Evolutionary conservation across 257 asterid species (phyloP), one percentile per base, ranked within the genome.

Genomic region (Lantana camara): DNA sequence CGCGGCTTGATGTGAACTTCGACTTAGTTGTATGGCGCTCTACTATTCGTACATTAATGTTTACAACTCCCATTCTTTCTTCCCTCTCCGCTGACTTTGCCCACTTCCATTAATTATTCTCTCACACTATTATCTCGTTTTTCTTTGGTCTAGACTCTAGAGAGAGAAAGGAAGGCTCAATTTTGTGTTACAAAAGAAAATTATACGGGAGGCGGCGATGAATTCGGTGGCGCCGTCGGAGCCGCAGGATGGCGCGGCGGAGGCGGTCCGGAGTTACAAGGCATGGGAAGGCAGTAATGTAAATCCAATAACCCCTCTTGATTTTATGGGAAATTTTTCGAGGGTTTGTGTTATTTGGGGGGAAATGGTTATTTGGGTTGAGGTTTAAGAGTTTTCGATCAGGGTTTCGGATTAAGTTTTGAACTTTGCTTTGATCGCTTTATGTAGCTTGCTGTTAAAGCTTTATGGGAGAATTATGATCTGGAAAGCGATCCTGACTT

Each of bases 201-300:
- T 34, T 14, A 11, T 29, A 5, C 15, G 14, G 34, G 66, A 21
- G 38, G 45, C 55, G 46, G 52, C 9, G 51, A 79, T 76, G 85
- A 59, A 67, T 58, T 49, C 77, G 37, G 57, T 58, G 73, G 68
- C 71, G 81, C 73, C 72, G 78, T 70, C 78, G 64, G 76, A 53
- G 63, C 40, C 63, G 48, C 66, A 19, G 53, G 76, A 63, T 52
- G 82, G 74, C 52, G 66, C 64, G 76, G 44, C 71, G 66, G 82
- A 73, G 85, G n/a, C 66, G 35, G 75, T 76, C 41, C 77, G 80
- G 62, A 30, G 72, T 2, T 80, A 76, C 73, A 51, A 46, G 53
- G 79, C 75, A 35, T 80, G 85, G 85, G 70, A 76, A 19, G 85
- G 82, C 59, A 73, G 73, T 67, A 80, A 80, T 67, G 85, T 80